Percentiles rank a stretch among this genome's conserved stretches.
phyloP scores from a whole-genome alignment of 768 basidiomycete species.

The Scleroderma bovista region DNA sequence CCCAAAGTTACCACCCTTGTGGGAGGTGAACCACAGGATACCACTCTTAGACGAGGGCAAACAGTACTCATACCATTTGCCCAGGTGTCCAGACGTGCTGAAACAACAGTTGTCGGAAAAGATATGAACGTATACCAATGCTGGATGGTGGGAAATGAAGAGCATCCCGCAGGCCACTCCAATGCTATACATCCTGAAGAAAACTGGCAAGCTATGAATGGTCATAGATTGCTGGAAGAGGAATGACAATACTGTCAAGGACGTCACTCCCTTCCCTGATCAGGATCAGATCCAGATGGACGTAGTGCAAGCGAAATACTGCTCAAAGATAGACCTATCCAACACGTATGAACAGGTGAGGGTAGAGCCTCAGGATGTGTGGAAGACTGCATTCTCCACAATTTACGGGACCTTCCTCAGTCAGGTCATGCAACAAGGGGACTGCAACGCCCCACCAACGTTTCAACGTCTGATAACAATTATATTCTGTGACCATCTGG shows the following conservation, averaged over 20 bases:
- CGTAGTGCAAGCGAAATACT: slow-evolving; percentile 25
- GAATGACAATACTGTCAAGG: slow-evolving; percentile 38
- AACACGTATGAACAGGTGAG: slow-evolving; percentile 42
- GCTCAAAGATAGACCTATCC: slow-evolving; percentile 38
- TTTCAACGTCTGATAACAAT: slow-evolving; percentile 4
- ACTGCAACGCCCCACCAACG: slow-evolving; percentile 8
- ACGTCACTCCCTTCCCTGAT: slow-evolving; percentile 1
- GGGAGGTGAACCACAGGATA: background rate
- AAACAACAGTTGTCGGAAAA: background rate
- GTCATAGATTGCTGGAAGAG: slow-evolving; percentile 31
- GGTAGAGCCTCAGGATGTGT: slow-evolving; percentile 24
- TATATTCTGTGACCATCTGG: slow-evolving; percentile 7
- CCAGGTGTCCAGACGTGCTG: background rate
- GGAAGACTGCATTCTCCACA: slow-evolving; percentile 21
- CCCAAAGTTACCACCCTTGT: background rate
- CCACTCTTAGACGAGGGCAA: slow-evolving; percentile 10
- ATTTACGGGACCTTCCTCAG: slow-evolving; percentile 28
- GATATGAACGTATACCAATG: slow-evolving; percentile 17
- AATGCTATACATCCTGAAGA: slow-evolving; percentile 26
- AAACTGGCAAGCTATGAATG: slow-evolving; percentile 28
- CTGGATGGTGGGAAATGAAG: slow-evolving; percentile 29
- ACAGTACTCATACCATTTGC: background rate
- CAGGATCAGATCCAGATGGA: slow-evolving; percentile 29
- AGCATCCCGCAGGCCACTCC: slow-evolving; percentile 6
- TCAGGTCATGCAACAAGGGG: slow-evolving; percentile 7